Percentiles rank a stretch among this genome's conserved stretches.
Conservation (phyloP, 2,329 filamentous ascomycete genomes). For the Penicillium carneum region DNA sequence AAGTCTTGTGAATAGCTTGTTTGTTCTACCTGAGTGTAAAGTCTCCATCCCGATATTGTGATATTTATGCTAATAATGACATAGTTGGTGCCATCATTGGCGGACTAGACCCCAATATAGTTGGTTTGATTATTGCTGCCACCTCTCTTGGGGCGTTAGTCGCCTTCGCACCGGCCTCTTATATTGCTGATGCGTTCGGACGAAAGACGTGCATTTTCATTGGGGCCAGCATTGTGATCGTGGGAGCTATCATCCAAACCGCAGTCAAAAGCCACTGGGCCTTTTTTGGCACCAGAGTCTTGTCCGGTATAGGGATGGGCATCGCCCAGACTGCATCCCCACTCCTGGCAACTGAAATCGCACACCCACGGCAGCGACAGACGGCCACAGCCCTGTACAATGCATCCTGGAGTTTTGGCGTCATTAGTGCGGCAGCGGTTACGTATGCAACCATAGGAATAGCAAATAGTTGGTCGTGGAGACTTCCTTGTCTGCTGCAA, state of each 20-base stretch:
- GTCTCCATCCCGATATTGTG: background rate
- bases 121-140: constrained; percentile 31
- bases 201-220: constrained; percentile 55
- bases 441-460: constrained; percentile 27
- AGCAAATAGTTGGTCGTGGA: constrained; percentile 56
- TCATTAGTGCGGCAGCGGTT: constrained; percentile 21
- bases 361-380: constrained; percentile 39
- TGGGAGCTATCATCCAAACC: constrained; percentile 33
- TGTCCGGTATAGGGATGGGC: constrained; percentile 50
- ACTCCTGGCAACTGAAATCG: constrained; percentile 40
- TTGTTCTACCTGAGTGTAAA: constrained; percentile 31
- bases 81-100: constrained; percentile 24
- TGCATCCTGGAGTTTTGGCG: constrained; percentile 31
- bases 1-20: constrained; percentile 34
- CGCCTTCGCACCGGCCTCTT: constrained; percentile 31
- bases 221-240: constrained; percentile 41
- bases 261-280: constrained; percentile 25
- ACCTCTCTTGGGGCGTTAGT: constrained; percentile 29
- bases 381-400: constrained; percentile 40
- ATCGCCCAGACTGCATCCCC: constrained; percentile 39
- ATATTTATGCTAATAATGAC: background rate
- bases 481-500: constrained; percentile 64
- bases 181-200: constrained; percentile 53
- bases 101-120: constrained; percentile 26
- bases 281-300: constrained; percentile 39